phyloP scores from a whole-genome alignment of 2,329 filamentous ascomycete species.

The Ceratocystis smalleyi region DNA sequence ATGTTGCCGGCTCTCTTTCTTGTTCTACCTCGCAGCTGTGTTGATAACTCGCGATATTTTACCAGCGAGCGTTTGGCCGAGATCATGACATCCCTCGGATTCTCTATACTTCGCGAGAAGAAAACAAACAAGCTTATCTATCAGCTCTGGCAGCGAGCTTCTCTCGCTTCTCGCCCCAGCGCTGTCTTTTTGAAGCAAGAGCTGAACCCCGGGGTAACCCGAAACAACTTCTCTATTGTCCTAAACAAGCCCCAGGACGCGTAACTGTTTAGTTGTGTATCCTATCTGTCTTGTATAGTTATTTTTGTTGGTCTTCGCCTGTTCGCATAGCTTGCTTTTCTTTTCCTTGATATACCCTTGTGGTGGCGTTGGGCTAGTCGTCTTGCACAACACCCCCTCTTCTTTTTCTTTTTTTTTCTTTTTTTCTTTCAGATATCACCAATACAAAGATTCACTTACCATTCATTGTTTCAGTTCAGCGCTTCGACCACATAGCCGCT shows the following conservation, averaged over 20 bases:
- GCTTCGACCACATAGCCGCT: too few relatives aligned
- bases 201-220: conserved; percentile 53
- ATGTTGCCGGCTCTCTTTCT: conserved; percentile 63
- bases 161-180: conserved; percentile 15
- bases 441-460: not conserved
- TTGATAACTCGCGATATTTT: conserved; percentile 82
- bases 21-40: conserved; percentile 74
- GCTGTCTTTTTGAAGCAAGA: conserved; percentile 54
- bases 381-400: not conserved
- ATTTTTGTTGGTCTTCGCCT: not conserved
- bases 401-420: not conserved
- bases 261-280: not conserved
- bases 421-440: not conserved
- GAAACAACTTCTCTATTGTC: conserved; percentile 86
- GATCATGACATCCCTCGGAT: conserved; percentile 69
- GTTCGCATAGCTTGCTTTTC: not conserved
- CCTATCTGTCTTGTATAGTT: not conserved
- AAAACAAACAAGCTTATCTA: conserved; percentile 73
- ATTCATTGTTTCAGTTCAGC: not conserved
- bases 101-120: conserved; percentile 49
- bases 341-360: not conserved
- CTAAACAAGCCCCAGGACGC: conserved; percentile 28
- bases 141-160: conserved; percentile 57
- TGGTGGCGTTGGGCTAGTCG: not conserved
- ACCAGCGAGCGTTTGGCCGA: conserved; percentile 50